A percentile compares a stretch with the other conserved stretches of the same genome.
Conservation (phyloP, 169 alveolate genomes). For the Eimeria zaria region DNA sequence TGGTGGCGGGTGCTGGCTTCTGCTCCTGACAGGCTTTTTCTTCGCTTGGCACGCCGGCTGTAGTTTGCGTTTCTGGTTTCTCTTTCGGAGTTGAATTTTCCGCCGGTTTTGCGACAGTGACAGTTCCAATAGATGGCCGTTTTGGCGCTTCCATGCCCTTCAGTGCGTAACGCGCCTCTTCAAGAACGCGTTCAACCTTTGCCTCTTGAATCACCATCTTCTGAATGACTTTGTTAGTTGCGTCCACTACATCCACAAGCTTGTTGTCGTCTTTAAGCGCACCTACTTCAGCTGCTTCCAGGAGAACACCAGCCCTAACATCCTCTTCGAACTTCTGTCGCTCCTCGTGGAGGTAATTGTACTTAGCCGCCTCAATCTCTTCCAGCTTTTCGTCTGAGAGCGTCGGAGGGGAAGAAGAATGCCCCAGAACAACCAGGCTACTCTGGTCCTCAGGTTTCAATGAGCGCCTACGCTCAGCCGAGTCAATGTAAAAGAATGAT, state of each 20-base stretch:
- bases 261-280: constrained; percentile 60
- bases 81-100: background rate
- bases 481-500: constrained; percentile 83
- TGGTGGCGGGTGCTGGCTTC: background rate
- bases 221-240: constrained; percentile 63
- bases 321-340: constrained; percentile 27
- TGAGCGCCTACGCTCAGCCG: constrained; percentile 68
- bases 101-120: background rate
- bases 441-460: background rate
- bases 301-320: constrained; percentile 44
- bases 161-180: constrained; percentile 43
- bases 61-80: constrained; percentile 33
- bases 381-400: constrained; percentile 66
- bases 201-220: constrained; percentile 43
- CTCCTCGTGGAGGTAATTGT: constrained; percentile 71
- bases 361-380: constrained; percentile 69
- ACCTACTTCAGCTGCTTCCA: constrained; percentile 76
- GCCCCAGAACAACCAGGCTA: constrained; percentile 51
- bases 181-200: constrained; percentile 22
- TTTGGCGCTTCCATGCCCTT: constrained; percentile 60
- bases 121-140: background rate
- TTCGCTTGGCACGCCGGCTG: background rate
- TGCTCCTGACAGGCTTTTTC: background rate
- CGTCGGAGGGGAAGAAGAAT: constrained; percentile 46
- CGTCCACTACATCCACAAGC: constrained; percentile 70